Evolutionary conservation across 306 rosid species (phyloP), one percentile per base, ranked within the genome.

Genomic region (Cicer chorassanicum): DNA sequence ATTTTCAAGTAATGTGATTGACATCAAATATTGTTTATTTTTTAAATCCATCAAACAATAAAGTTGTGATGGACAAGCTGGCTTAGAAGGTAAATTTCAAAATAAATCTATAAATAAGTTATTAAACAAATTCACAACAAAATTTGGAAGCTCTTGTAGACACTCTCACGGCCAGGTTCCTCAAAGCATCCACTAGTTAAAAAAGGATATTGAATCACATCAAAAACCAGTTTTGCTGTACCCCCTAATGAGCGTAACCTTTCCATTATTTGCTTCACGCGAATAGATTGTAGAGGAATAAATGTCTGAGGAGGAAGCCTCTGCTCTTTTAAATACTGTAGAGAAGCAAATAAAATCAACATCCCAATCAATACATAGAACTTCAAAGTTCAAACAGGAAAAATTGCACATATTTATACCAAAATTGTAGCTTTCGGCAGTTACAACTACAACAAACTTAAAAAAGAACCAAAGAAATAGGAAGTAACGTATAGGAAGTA

Each of bases 281-380:
- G 97, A 83, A 92, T 71, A 61, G 97, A 90, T 82, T 95, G 93
- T 78, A 95, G 91, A 84, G 99, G 99, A 89, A 95, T 95, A 85
- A 95, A 95, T 68, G 99, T 95, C 86, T 90, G 98, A 59, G 99
- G 99, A 82, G 99, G 99, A 83, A 95, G 99, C 90, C 98, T 92
- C 73, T 92, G 99, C 76, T 95, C 99, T 91, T 95, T 95, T 90
- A 95, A 92, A 85, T 95, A 95, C 99, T 95, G 91, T 78, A 84
- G 43, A 78, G 57, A 81, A 81, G 62, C 76, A 77, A 70, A 69
- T 38, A 55, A 74, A 49, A 56, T 50, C 70, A 78, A 50, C 34
- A 55, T 61, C 39, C 46, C 39, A 82, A 69, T 69, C 65, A 53
- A 70, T 63, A 60, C 41, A 79, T 18, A 38, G 43, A 70, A 63